Base-by-base conservation (phyloP, 1,139 yeast species). In the Pneumocystis murina region DNA sequence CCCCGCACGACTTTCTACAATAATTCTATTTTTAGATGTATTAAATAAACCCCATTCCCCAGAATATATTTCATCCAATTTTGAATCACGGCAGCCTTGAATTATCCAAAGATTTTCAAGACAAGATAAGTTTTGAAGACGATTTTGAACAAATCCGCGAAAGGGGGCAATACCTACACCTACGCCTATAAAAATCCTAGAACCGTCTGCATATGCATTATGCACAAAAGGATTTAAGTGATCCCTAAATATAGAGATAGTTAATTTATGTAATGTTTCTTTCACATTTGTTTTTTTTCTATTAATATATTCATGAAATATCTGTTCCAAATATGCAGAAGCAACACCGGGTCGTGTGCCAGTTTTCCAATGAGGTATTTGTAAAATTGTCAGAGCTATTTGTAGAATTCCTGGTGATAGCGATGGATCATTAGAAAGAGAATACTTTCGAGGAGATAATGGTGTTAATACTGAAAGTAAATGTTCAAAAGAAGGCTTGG, bases 21-120 rank as follows among this genome's bases (percentile, higher is more conserved):
- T 82, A 17, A 40, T 58, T 58, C 60, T 58, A 20, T 48, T 48
- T 14, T 48, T 10, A 6, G 60, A 17, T 10, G 60, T 17, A 57
- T 57, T 36, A 57, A 36, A 12, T 12, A 8, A 14, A 17, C 38
- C 80, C 95, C 95, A 87, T 77, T 87, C 95, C 16, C 86, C 85
- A 67, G 82, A 80, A 72, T 87, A 87, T 64, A 87, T 77, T 75
- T 80, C 88, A 72, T 87, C 95, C 72, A 86, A 87, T 35, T 59
- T 41, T 24, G 81, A 79, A 64, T 79, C 82, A 77, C 95, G 83
- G 71, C 90, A 87, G 20, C 95, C 95, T 72, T 81, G 87, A 72
- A 87, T 86, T 66, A 87, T 78, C 63, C 86, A 66, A 62, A 83
- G 79, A 68, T 85, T 81, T 66, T 94, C 33, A 66, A 68, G 33